Base-by-base conservation (phyloP, 2,329 filamentous ascomycete species). In the Hawksworthiomyces lignivorus region DNA sequence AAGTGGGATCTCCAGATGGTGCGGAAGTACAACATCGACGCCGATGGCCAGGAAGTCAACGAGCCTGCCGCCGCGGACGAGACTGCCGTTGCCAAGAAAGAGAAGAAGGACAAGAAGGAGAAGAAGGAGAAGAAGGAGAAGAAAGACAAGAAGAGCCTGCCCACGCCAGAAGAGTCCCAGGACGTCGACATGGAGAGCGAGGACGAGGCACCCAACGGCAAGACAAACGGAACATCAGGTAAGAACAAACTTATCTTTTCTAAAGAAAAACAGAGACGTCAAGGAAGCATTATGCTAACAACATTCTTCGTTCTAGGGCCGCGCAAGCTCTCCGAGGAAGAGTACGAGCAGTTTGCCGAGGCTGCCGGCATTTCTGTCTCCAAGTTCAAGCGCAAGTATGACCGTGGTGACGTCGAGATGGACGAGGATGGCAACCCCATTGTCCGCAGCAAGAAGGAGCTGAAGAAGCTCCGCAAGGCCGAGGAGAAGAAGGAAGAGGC, bases 1-100 rank as follows among this genome's bases (percentile, higher is more conserved):
- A 94, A 94, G 66, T 94, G 87, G 75, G 85, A 89, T 50, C 73
- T 98, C 57, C 94, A 94, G 68, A 87, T 96, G 63, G 84, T 85
- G 10, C 77, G 87, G 59, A 92, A 90, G 65, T 98, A 98, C 74
- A 97, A 97, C 63, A 75, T 79, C 36, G 89, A 97, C 59, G 92
- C 87, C 41, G 92, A 98, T 63, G 90, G 88, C 49, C 69, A 96
- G 38, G 72, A 72, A 46, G 78, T 77, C 36, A 77, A 86, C 54
- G 82, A 83, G 52, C 72, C 76, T 12, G 73, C 81, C 29, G 72
- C 70, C 12, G 66, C 67, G 21, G 46, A 42, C 37, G 58, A 60
- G 51, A 64, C 65, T 36, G 57, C 55, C 42, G 56, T 56, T 30
- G 54, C 63, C 52, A 65, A 67, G 56, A 61, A 63, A 54, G 68